A percentile compares a stretch with the other conserved stretches of the same genome.
Conservation (phyloP, 2,329 filamentous ascomycete species). For the Alternaria sp. region DNA sequence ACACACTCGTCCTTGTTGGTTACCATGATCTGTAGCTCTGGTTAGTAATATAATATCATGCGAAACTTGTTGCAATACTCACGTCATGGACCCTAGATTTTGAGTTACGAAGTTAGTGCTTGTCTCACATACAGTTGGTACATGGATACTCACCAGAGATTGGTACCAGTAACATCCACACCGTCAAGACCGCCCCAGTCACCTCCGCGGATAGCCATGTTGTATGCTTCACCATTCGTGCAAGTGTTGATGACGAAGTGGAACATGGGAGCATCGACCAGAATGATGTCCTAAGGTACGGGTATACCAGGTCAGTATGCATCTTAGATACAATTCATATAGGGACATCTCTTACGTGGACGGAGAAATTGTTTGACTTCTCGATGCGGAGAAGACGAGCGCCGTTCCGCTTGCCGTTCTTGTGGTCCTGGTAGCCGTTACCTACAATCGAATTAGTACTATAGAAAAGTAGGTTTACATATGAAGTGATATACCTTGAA, state of each 20-base stretch:
- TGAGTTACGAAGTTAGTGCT: neutral
- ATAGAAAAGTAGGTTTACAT: neutral
- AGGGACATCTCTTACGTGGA: conserved; percentile 45
- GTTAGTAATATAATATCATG: conserved; percentile 1
- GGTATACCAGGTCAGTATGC: neutral
- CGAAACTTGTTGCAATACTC: neutral
- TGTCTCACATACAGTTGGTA: neutral
- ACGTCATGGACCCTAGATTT: conserved; percentile 60
- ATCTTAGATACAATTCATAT: neutral
- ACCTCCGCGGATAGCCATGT: conserved; percentile 64
- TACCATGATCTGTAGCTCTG: conserved; percentile 56
- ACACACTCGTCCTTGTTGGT: conserved; percentile 71
- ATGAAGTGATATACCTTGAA: conserved; percentile 52
- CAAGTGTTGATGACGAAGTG: conserved; percentile 63
- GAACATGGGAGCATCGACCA: conserved; percentile 61
- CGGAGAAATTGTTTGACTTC: conserved; percentile 57
- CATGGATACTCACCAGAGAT: conserved; percentile 55
- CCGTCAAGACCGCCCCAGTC: conserved; percentile 65
- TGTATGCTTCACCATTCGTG: conserved; percentile 64
- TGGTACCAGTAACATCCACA: conserved; percentile 63
- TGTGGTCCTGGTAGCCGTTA: conserved; percentile 61
- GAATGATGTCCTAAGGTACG: conserved; percentile 49
- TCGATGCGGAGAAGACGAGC: conserved; percentile 59
- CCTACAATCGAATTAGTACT: conserved; percentile 29
- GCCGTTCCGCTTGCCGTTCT: conserved; percentile 51